Conservation (phyloP, 208 protist genomes). For the Angomonas deanei region DNA sequence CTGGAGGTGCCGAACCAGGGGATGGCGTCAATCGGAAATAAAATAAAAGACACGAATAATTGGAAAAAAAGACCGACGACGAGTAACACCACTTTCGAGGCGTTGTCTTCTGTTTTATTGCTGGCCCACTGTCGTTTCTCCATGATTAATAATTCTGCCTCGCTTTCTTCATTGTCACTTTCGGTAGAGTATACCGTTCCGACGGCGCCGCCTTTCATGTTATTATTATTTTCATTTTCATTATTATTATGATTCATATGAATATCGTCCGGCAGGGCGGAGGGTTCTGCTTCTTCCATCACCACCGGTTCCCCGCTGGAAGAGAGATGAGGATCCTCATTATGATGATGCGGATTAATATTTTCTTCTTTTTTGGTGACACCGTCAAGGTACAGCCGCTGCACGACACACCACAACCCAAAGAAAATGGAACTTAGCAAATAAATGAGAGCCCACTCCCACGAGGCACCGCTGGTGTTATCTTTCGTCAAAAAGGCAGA, state of each 20-base stretch:
- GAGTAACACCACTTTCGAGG: conserved; percentile 67
- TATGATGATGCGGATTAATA: no score
- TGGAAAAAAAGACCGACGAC: conserved; percentile 62
- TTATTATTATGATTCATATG: not conserved
- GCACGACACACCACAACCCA: conserved; percentile 75
- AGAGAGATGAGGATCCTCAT: no score
- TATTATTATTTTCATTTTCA: not conserved
- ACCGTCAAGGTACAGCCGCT: conserved; percentile 71
- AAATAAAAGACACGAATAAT: conserved; percentile 47
- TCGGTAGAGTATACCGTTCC: no score
- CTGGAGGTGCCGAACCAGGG: conserved; percentile 67
- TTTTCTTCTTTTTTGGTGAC: not conserved
- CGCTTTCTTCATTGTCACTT: not conserved
- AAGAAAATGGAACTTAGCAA: conserved; percentile 62
- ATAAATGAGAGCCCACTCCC: conserved; percentile 68
- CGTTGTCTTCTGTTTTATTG: conserved; percentile 55
- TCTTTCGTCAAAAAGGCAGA: conserved; percentile 36
- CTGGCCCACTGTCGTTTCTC: conserved; percentile 31
- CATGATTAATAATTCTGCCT: not conserved
- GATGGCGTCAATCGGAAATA: conserved; percentile 65
- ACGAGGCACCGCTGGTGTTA: conserved; percentile 20
- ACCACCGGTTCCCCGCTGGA: not conserved
- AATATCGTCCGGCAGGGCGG: not conserved
- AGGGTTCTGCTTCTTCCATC: not conserved
- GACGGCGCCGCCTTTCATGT: no score